Evolutionary conservation across 2,329 filamentous ascomycete species (phyloP).

Genomic region (Sporothrix inflata): DNA sequence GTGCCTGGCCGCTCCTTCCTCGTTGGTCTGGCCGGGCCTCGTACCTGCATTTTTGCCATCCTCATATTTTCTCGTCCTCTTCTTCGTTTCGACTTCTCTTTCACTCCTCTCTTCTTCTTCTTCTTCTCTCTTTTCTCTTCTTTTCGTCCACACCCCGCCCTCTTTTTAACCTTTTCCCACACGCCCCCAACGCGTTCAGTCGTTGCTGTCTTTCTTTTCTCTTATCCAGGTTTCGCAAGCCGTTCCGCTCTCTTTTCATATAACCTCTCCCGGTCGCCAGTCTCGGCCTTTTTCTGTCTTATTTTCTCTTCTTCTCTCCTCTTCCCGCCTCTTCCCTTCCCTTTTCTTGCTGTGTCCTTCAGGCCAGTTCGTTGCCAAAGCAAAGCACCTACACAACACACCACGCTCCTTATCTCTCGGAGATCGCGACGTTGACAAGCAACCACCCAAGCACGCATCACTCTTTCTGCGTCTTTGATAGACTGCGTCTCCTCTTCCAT

Average conservation of each 20-base stretch:
- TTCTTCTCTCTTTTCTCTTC: slow-evolving; percentile 5
- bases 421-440: slow-evolving; percentile 34
- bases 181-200: slow-evolving; percentile 25
- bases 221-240: slow-evolving; percentile 17
- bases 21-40: slow-evolving; percentile 11
- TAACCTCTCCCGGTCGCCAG: slow-evolving; percentile 31
- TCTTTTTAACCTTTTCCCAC: slow-evolving; percentile 4
- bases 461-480: slow-evolving; percentile 57
- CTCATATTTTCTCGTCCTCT: slow-evolving; percentile 2
- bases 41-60: slow-evolving; percentile 6
- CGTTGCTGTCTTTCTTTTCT: slow-evolving; percentile 25
- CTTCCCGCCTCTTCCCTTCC: slow-evolving; percentile 17
- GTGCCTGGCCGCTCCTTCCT: slow-evolving; percentile 14
- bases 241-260: slow-evolving; percentile 31
- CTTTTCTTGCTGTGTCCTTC: slow-evolving; percentile 19
- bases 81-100: slow-evolving; percentile 9
- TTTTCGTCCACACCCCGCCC: slow-evolving; percentile 17
- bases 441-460: slow-evolving; percentile 42
- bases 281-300: slow-evolving; percentile 26
- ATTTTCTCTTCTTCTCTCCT: slow-evolving; percentile 14
- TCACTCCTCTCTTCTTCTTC: slow-evolving; percentile 4
- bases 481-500: slow-evolving; percentile 43
- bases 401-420: slow-evolving; percentile 32
- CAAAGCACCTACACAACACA: slow-evolving; percentile 15
- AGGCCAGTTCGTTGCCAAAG: slow-evolving; percentile 27